Evolutionary conservation across 1,284 basidiomycete species (phyloP), one percentile per base, ranked within the genome.

Genomic region (Xanthoconium separans): DNA sequence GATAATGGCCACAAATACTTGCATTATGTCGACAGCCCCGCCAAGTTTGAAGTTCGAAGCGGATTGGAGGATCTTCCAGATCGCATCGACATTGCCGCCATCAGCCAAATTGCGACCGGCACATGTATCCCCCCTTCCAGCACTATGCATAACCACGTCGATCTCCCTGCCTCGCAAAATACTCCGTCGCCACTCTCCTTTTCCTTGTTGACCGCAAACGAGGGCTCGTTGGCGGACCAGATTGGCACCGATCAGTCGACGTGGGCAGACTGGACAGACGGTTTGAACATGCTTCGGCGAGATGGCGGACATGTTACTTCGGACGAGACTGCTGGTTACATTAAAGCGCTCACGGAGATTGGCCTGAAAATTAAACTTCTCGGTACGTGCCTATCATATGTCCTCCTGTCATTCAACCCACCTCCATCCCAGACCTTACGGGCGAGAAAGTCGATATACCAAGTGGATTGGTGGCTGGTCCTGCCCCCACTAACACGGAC

Each of bases 241-340:
- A 89, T 95, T 62, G 93, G 94, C 2, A 83, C 91, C 10, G 91
- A 95, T 69, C 80, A 84, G 50, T 86, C 89, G 18, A 80, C 91
- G 44, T 94, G 92, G 82, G 91, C 93, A 22, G 95, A 98, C 73
- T 98, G 95, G 95, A 92, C 92, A 1, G 95, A 98, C 69, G 95
- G 95, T 3, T 73, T 98, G 68, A 92, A 93, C 64, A 92, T 96
- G 82, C 76, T 96, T 44, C 77, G 89, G 44, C 77, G 85, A 50
- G 89, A 91, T 64, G 84, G 87, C 13, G 89, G 87, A 16, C 88
- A 93, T 63, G 90, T 93, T 61, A 76, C 85, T 15, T 93, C 91
- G 15, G 82, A 87, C 61, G 92, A 95, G 71, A 93, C 93, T 4
- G 87, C 88, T 34, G 87, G 86, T 43, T 93, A 93, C 65, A 88